Conservation (phyloP, 2,329 filamentous ascomycete species). For the Aspergillus glaucus region DNA sequence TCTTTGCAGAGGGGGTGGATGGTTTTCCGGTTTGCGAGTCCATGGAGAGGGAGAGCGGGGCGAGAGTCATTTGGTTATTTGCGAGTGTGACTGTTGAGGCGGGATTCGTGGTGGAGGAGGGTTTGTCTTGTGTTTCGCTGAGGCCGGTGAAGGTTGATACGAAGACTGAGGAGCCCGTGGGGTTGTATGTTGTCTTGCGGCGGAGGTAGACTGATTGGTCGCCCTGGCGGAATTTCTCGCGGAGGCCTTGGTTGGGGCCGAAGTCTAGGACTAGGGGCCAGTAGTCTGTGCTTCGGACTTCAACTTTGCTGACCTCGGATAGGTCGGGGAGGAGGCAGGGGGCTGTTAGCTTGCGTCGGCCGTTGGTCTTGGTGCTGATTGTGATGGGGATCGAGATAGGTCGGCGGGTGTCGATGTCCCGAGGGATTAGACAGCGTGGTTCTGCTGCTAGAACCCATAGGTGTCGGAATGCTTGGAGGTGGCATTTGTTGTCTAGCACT, state of each 20-base stretch:
- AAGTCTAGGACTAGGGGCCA: constrained; percentile 82
- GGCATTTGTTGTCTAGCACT: constrained; percentile 88
- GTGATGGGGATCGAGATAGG: constrained; percentile 68
- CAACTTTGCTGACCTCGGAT: constrained; percentile 31
- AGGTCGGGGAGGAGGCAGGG: constrained; percentile 52
- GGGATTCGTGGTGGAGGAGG: constrained; percentile 22
- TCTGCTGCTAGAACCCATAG: constrained; percentile 95
- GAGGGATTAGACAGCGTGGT: constrained; percentile 76
- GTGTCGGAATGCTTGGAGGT: constrained; percentile 92
- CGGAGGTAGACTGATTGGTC: constrained; percentile 71
- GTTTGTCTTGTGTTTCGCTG: constrained; percentile 51
- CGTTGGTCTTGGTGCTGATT: constrained; percentile 51
- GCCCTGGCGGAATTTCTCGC: constrained; percentile 54
- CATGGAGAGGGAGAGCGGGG: constrained; percentile 17
- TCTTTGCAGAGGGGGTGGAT: constrained; percentile 26
- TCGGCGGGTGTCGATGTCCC: constrained; percentile 77
- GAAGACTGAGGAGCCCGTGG: constrained; percentile 56
- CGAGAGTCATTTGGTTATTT: constrained; percentile 19
- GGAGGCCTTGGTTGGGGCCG: constrained; percentile 53
- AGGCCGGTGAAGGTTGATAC: constrained; percentile 67
- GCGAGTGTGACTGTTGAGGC: not conserved
- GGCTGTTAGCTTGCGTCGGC: constrained; percentile 35
- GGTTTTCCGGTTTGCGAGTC: constrained; percentile 15
- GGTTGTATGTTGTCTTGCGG: constrained; percentile 61
- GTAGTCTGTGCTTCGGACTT: constrained; percentile 51